Evolutionary conservation across 192 early-diverging fungal genomes (phyloP).

Genomic region (Podila epicladia): DNA sequence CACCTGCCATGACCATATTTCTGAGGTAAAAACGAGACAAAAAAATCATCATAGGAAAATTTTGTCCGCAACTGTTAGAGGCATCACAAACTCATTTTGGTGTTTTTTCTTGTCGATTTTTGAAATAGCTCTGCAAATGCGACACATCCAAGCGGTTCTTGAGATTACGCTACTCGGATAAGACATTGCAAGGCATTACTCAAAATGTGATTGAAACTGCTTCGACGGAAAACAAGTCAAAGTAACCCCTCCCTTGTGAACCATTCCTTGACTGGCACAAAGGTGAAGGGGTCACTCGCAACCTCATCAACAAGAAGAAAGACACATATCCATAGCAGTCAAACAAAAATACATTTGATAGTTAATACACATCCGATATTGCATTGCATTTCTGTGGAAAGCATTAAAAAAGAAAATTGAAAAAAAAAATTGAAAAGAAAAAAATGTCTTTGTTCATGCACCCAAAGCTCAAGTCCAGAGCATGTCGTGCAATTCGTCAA

Average conservation of each 20-base stretch:
- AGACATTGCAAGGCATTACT: conserved; percentile 34
- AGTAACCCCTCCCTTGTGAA: not conserved
- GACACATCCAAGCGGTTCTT: conserved; percentile 36
- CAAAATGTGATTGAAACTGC: conserved; percentile 20
- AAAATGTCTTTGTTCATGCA: not conserved
- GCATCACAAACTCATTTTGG: conserved; percentile 1
- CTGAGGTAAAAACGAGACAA: conserved; percentile 34
- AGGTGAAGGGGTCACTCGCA: too few relatives aligned
- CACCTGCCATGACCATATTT: conserved; percentile 70
- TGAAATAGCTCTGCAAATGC: conserved; percentile 53
- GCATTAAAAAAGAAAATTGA: too few relatives aligned
- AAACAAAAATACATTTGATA: not conserved
- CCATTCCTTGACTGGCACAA: not conserved
- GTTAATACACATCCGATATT: not conserved
- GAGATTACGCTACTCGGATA: conserved; percentile 44
- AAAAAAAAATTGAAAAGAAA: not conserved
- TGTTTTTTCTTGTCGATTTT: not conserved
- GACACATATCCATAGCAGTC: too few relatives aligned
- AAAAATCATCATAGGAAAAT: too few relatives aligned
- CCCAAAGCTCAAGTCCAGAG: conserved; percentile 12
- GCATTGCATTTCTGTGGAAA: not conserved
- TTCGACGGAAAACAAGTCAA: not conserved
- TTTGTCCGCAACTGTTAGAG: not conserved
- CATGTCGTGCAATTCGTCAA: conserved; percentile 32
- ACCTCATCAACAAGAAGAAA: too few relatives aligned